Conservation (phyloP, 306 rosid species). For the Abrus pulchellus region DNA sequence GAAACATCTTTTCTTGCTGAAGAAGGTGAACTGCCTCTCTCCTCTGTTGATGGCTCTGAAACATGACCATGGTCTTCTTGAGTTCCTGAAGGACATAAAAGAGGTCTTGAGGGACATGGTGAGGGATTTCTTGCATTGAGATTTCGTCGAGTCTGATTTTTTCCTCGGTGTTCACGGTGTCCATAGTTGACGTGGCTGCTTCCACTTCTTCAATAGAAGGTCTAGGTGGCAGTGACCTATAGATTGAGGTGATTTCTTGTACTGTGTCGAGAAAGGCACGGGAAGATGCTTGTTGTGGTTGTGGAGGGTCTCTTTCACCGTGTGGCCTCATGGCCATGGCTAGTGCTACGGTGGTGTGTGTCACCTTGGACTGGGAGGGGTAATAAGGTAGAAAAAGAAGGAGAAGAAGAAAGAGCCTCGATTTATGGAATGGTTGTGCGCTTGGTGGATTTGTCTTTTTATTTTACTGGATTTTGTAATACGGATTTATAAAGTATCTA, state of each 20-base stretch:
- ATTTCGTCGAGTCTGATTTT: slow-evolving; percentile 68
- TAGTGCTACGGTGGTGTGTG: slow-evolving; percentile 2
- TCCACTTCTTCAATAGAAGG: slow-evolving; percentile 83
- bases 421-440: background rate
- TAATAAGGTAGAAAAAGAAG: background rate
- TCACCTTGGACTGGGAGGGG: background rate
- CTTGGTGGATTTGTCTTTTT: slow-evolving; percentile 3
- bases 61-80: slow-evolving; percentile 66
- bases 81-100: slow-evolving; percentile 69
- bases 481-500: no score
- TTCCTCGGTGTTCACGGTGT: slow-evolving; percentile 72
- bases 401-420: background rate
- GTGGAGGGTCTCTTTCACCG: slow-evolving; percentile 50
- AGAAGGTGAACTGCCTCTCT: slow-evolving; percentile 71
- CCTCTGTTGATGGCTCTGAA: slow-evolving; percentile 68
- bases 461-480: no score
- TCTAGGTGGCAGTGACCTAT: slow-evolving; percentile 80
- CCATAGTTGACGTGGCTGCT: slow-evolving; percentile 72
- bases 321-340: slow-evolving; percentile 61
- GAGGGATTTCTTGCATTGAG: slow-evolving; percentile 54
- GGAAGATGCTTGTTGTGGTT: slow-evolving; percentile 44
- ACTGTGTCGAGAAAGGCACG: slow-evolving; percentile 59
- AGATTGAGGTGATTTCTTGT: slow-evolving; percentile 68
- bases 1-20: slow-evolving; percentile 67
- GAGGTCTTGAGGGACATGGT: slow-evolving; percentile 66